Evolutionary conservation across 1,284 basidiomycete genomes (phyloP).

Genomic region (Fistulina hepatica): DNA sequence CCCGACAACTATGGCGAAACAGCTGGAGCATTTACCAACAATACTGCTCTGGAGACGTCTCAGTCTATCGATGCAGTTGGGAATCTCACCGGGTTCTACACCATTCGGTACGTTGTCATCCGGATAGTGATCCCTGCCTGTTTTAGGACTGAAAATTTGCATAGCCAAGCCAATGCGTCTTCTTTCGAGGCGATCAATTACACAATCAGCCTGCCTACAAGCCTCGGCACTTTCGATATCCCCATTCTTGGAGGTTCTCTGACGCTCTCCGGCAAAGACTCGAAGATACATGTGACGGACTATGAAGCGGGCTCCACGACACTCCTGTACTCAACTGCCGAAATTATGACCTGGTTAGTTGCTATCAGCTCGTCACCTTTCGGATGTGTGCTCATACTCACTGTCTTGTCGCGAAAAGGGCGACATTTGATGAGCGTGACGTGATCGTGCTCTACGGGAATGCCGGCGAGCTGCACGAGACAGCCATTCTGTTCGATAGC

Average conservation of each 20-base stretch:
- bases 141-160: background rate
- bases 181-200: constrained; percentile 26
- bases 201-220: constrained; percentile 31
- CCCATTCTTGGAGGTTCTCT: constrained; percentile 33
- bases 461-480: constrained; percentile 32
- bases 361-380: background rate
- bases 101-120: constrained; percentile 26
- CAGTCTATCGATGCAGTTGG: constrained; percentile 36
- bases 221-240: constrained; percentile 30
- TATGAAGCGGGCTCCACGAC: constrained; percentile 33
- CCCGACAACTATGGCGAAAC: constrained; percentile 30
- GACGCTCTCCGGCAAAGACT: constrained; percentile 37
- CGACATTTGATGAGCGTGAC: too few relatives aligned
- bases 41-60: constrained; percentile 33
- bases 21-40: constrained; percentile 35
- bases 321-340: constrained; percentile 38
- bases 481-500: constrained; percentile 26
- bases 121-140: background rate
- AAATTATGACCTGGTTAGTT: constrained; percentile 22
- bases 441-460: constrained; percentile 36
- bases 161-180: constrained; percentile 31
- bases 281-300: constrained; percentile 39
- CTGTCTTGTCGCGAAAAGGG: too few relatives aligned
- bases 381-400: constrained; percentile 2
- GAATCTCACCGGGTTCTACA: constrained; percentile 35